A percentile compares a stretch with the other conserved stretches of the same genome.
These are phyloP conservation scores for Boletus tomentosulus DNA, from an alignment of 768 basidiomycete species.

Conservation along the genomic window DNA sequence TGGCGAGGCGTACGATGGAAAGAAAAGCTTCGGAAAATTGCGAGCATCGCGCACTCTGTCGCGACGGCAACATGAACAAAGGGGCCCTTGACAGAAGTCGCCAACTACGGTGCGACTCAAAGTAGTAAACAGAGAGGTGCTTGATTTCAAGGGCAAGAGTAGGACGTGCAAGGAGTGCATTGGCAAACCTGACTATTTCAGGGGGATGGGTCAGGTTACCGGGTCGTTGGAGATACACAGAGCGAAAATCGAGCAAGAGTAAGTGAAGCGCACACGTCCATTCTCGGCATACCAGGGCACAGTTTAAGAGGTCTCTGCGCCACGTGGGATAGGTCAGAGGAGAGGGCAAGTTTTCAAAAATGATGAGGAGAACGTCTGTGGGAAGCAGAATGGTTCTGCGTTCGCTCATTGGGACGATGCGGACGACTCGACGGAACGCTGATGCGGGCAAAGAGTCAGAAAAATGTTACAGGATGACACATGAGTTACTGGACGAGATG, in stretches of 20 bases:
- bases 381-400: constrained; percentile 3
- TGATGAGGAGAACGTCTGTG: constrained; percentile 4
- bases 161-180: neutral
- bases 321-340: neutral
- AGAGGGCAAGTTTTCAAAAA: constrained; percentile 4
- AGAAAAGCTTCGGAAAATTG: neutral
- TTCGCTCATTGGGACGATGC: neutral
- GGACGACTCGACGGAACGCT: constrained; percentile 3
- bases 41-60: too few species aligned
- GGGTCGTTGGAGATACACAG: neutral
- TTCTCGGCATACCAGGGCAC: neutral
- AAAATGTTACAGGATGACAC: too few species aligned
- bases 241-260: constrained; percentile 7
- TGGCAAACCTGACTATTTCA: constrained; percentile 3
- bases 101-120: constrained; percentile 5
- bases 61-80: neutral
- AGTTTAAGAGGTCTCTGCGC: too few species aligned
- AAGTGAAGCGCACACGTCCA: constrained; percentile 10
- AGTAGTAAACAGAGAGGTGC: constrained; percentile 2
- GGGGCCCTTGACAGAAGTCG: neutral
- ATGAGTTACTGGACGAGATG: too few species aligned
- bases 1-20: constrained; percentile 1
- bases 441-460: too few species aligned
- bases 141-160: constrained; percentile 6
- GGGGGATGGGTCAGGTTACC: neutral